Conservation (phyloP, 805 yeast genomes). For the Saccharomycopsis lassenensis region DNA sequence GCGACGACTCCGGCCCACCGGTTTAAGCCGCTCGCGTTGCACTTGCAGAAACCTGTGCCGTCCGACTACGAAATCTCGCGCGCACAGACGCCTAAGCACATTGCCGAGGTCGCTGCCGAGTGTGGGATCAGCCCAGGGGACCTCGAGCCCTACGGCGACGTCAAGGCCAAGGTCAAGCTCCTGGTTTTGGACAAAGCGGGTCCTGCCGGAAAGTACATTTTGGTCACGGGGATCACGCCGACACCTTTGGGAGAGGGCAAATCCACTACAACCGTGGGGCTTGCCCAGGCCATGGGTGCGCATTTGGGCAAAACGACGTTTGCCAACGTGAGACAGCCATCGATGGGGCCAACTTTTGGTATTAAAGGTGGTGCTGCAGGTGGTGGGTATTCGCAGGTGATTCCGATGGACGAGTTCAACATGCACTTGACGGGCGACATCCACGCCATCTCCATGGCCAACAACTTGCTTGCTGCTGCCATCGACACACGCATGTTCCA, state of each 20-base stretch:
- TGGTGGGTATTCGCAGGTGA: slow-evolving; percentile 80
- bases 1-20: slow-evolving; percentile 8
- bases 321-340: slow-evolving; percentile 80
- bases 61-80: slow-evolving; percentile 73
- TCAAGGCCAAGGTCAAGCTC: slow-evolving; percentile 67
- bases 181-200: slow-evolving; percentile 52
- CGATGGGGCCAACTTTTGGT: slow-evolving; percentile 86
- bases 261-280: slow-evolving; percentile 74
- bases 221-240: slow-evolving; percentile 79
- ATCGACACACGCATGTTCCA: slow-evolving; percentile 82
- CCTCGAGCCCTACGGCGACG: slow-evolving; percentile 63
- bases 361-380: slow-evolving; percentile 89
- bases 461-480: slow-evolving; percentile 74
- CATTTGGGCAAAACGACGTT: slow-evolving; percentile 57
- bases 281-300: slow-evolving; percentile 73
- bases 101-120: slow-evolving; percentile 57
- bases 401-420: slow-evolving; percentile 84
- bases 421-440: slow-evolving; percentile 82
- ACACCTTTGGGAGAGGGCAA: slow-evolving; percentile 84
- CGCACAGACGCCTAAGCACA: slow-evolving; percentile 61
- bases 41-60: slow-evolving; percentile 59
- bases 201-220: slow-evolving; percentile 57
- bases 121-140: slow-evolving; percentile 57
- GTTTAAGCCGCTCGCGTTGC: slow-evolving; percentile 43
- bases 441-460: slow-evolving; percentile 76